Conservation (phyloP, 2,329 filamentous ascomycete species). For the Elsinoe necatrix region DNA sequence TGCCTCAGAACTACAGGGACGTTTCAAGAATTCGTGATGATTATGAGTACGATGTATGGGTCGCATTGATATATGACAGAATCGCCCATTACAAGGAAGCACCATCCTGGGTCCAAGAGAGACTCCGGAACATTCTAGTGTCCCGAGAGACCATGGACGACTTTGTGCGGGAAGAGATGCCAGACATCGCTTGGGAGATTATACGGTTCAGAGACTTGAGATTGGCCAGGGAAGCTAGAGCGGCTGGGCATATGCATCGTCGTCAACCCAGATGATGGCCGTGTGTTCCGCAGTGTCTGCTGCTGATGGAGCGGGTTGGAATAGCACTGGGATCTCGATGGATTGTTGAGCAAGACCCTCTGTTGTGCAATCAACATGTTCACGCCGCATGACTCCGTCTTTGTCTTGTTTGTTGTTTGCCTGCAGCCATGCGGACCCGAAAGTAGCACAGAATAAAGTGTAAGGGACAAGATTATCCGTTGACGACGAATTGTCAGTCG, state of each 20-base stretch:
- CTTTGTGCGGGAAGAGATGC: constrained; percentile 22
- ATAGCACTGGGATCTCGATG: too few species aligned
- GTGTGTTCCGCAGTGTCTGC: too few species aligned
- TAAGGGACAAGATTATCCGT: too few species aligned
- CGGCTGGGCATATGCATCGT: neutral
- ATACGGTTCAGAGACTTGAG: neutral
- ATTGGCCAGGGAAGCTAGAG: neutral
- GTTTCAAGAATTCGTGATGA: neutral
- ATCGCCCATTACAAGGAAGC: neutral
- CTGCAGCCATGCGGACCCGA: too few species aligned
- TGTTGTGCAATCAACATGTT: too few species aligned
- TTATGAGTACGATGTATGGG: neutral
- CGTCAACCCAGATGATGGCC: neutral
- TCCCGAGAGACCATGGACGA: constrained; percentile 25
- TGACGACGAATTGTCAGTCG: too few species aligned
- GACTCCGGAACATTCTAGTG: neutral
- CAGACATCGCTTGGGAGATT: neutral
- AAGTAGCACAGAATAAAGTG: too few species aligned
- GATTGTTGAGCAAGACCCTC: too few species aligned
- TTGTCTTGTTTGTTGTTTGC: too few species aligned
- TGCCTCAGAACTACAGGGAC: neutral
- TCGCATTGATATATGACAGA: neutral
- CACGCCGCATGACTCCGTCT: too few species aligned
- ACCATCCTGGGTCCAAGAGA: neutral
- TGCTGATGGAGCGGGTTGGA: too few species aligned